A percentile compares a stretch with the other conserved stretches of the same genome.
phyloP scores from a whole-genome alignment of 768 basidiomycete genomes.

The Lanmaoa pseudosensibilis region DNA sequence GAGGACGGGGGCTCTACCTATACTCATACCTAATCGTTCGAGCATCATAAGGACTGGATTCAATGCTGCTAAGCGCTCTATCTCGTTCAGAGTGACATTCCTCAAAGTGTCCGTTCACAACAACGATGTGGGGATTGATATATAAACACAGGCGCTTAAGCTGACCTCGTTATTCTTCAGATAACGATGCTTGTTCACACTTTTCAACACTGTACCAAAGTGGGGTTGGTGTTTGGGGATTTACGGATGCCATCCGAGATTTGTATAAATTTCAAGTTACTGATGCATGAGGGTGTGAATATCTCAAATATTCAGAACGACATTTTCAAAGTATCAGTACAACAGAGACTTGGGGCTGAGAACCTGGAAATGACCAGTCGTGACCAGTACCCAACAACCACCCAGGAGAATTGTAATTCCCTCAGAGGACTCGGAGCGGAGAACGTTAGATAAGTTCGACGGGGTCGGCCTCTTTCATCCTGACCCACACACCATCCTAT shows the following conservation, averaged over 20 bases:
- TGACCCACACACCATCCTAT: constrained; percentile 28
- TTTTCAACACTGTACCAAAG: too few species aligned
- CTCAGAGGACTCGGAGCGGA: too few species aligned
- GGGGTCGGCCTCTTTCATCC: constrained; percentile 5
- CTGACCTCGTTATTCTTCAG: too few species aligned
- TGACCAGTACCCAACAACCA: too few species aligned
- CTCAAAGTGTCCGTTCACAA: not conserved
- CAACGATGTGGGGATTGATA: not conserved
- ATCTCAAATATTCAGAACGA: not conserved
- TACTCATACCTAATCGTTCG: constrained; percentile 32
- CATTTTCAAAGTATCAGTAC: not conserved
- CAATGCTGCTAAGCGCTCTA: not conserved
- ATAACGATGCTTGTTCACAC: too few species aligned
- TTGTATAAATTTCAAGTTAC: too few species aligned
- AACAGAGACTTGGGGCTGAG: not conserved
- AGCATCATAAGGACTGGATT: constrained; percentile 15
- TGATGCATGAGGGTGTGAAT: too few species aligned
- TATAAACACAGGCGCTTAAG: too few species aligned
- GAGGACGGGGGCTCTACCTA: constrained; percentile 22
- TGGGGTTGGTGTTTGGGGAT: too few species aligned
- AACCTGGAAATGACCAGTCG: too few species aligned
- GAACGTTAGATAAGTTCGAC: not conserved
- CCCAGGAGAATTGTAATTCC: too few species aligned
- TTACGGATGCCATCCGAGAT: too few species aligned
- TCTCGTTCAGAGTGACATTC: not conserved